Conservation (phyloP, 805 yeast genomes). For the Pichia eremophila region DNA sequence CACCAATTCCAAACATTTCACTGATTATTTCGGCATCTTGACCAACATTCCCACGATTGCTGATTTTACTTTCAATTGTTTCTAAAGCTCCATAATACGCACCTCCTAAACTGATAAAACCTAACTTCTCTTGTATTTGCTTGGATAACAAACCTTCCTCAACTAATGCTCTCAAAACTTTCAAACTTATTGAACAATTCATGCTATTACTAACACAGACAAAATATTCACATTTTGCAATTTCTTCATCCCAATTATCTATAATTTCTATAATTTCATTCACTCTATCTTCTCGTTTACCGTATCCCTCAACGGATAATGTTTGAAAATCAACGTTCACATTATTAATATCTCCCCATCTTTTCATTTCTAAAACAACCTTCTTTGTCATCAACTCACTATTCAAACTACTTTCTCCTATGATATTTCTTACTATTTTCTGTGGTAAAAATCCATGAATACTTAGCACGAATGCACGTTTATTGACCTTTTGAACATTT, state of each 20-base stretch:
- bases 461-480: constrained; percentile 74
- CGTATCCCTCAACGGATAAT: constrained; percentile 88
- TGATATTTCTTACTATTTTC: constrained; percentile 65
- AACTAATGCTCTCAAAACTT: constrained; percentile 37
- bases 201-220: constrained; percentile 88
- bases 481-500: background rate
- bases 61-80: constrained; percentile 73
- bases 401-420: constrained; percentile 92
- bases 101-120: constrained; percentile 87
- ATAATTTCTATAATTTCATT: constrained; percentile 61
- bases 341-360: constrained; percentile 45
- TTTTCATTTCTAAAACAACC: constrained; percentile 60
- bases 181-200: constrained; percentile 84
- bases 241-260: constrained; percentile 53
- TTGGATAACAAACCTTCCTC: constrained; percentile 43
- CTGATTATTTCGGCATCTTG: constrained; percentile 77
- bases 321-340: constrained; percentile 52
- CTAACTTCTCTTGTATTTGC: constrained; percentile 46
- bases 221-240: constrained; percentile 60
- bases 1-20: constrained; percentile 84
- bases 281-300: constrained; percentile 76
- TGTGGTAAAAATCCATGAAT: constrained; percentile 95
- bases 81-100: constrained; percentile 83
- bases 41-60: constrained; percentile 59
- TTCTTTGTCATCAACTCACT: constrained; percentile 73